phyloP scores from a whole-genome alignment of 352 stramenopile species.

The Pythium vanterpoolii region DNA sequence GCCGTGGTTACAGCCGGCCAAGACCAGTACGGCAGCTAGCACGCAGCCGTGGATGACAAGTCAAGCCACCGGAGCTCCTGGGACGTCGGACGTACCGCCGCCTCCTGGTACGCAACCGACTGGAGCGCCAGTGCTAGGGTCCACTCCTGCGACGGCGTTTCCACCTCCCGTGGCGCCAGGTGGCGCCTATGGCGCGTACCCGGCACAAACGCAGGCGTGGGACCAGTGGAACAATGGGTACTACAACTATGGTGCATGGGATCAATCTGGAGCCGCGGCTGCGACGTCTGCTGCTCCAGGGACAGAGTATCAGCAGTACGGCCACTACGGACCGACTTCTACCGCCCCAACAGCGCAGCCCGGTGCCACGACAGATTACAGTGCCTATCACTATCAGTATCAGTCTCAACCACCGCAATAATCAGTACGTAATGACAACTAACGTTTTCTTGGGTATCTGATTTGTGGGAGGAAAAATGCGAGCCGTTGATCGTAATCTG shows the following conservation, averaged over 20 bases:
- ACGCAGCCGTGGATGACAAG: slow-evolving; percentile 65
- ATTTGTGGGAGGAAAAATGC: not conserved
- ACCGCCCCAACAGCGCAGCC: slow-evolving; percentile 2
- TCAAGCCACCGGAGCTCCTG: slow-evolving; percentile 39
- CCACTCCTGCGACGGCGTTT: slow-evolving; percentile 28
- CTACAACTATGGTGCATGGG: slow-evolving; percentile 23
- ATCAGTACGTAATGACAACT: not conserved
- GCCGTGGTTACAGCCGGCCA: slow-evolving; percentile 67
- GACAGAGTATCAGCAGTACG: slow-evolving; percentile 27
- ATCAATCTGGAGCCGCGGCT: slow-evolving; percentile 13
- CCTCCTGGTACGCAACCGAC: slow-evolving; percentile 26
- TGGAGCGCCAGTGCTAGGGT: slow-evolving; percentile 19
- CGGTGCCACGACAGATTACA: slow-evolving; percentile 17
- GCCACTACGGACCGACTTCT: slow-evolving; percentile 4
- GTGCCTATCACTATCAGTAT: slow-evolving; percentile 22
- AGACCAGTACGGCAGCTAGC: slow-evolving; percentile 31
- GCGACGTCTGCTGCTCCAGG: not conserved
- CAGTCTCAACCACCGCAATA: slow-evolving; percentile 22
- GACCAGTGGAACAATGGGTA: slow-evolving; percentile 25
- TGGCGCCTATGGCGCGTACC: slow-evolving; percentile 15
- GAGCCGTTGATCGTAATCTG: not conserved
- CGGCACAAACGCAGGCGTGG: slow-evolving; percentile 17
- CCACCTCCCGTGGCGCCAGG: slow-evolving; percentile 18
- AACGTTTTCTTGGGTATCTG: not conserved
- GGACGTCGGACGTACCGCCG: slow-evolving; percentile 27